Evolutionary conservation across 208 protist species (phyloP), one percentile per base, ranked within the genome.

Genomic region (Naegleria fowleri): DNA sequence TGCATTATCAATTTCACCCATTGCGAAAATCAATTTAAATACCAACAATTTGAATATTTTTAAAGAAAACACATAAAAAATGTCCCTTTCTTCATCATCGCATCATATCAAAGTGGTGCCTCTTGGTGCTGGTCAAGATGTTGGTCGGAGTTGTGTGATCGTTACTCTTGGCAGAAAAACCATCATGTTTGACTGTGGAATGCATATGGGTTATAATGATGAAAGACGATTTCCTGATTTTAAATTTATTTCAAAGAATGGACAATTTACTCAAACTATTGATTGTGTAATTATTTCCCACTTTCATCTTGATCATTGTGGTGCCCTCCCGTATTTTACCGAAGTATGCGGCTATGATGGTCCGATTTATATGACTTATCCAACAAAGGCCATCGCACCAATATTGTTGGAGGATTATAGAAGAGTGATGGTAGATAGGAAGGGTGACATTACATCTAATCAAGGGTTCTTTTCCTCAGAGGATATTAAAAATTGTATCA

Each of bases 171-270:
- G 96, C 16, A 94, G 95, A 39, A 95, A 96, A 90, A 96, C 95
- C 43, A 95, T 98, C 83, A 97, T 98, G 95, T 96, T 97, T 88
- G 97, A 98, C 93, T 97, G 96, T 92, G 97, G 96, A 38, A 97
- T 97, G 95, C 96, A 98, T 91, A 97, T 97, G 95, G 96, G 95
- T 9, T 98, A 95, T 93, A 90, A 94, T 83, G 96, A 98, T 93
- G 84, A 96, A 22, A 86, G 97, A 38, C 86, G 95, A 59, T 98
- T 98, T 92, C 97, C 97, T 16, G 94, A 98, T 91, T 98, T 98
- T 88, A 88, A 59, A 41, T 96, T 92, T 90, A 96, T 98, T 19
- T 90, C 91, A 41, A 76, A 55, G 51, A 83, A 36, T n/a, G 91
- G 59, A 39, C 89, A 91, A 41, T 93, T 93, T 88, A 94, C 84